phyloP scores from a whole-genome alignment of 345 rosid species.

The Geranium brycei region DNA sequence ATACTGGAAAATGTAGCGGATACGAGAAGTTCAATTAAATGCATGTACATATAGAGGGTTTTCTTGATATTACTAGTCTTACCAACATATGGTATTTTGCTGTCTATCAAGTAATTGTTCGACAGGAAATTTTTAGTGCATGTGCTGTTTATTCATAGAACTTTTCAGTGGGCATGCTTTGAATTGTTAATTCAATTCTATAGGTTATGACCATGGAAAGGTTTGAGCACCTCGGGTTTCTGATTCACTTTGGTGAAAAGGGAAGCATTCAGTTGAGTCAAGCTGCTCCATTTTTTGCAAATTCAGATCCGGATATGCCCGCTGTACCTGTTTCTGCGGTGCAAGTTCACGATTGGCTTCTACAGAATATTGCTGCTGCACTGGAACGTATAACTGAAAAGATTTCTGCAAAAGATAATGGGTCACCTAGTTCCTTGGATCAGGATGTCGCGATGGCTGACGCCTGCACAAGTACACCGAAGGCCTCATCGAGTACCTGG shows the following conservation, averaged over 20 bases:
- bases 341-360: conserved; percentile 88
- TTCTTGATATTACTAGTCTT: too few relatives aligned
- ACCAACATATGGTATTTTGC: too few relatives aligned
- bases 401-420: conserved; percentile 78
- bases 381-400: conserved; percentile 73
- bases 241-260: conserved; percentile 85
- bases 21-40: too few relatives aligned
- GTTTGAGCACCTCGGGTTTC: conserved; percentile 91
- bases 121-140: too few relatives aligned
- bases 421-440: conserved; percentile 55
- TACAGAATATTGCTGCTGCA: conserved; percentile 62
- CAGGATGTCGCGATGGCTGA: conserved; percentile 91
- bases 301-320: conserved; percentile 99
- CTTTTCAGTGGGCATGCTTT: neutral
- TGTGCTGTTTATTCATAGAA: too few relatives aligned
- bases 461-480: conserved; percentile 57
- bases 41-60: too few relatives aligned
- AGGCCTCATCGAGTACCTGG: conserved; percentile 48
- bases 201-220: conserved; percentile 89
- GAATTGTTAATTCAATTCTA: conserved; percentile 12
- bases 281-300: conserved; percentile 91
- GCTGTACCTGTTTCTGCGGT: conserved; percentile 83
- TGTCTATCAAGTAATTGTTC: too few relatives aligned
- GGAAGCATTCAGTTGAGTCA: conserved; percentile 72
- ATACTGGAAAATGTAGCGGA: too few relatives aligned